These are phyloP conservation scores for Zoysia japonica DNA, from an alignment of 176 grass and related monocot genomes.

Conservation along the genomic window DNA sequence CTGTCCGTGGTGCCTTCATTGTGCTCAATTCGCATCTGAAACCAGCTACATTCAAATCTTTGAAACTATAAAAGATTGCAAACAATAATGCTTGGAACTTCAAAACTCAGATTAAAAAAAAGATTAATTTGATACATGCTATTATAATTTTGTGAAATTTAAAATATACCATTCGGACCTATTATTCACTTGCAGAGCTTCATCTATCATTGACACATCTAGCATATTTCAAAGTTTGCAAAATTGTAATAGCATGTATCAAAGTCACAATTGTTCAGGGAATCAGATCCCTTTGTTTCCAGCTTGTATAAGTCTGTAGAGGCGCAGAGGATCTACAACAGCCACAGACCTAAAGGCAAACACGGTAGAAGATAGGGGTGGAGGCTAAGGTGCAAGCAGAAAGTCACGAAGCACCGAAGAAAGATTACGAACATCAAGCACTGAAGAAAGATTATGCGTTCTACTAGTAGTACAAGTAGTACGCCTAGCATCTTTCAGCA, in stretches of 20 bases:
- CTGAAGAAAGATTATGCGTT: slow-evolving; percentile 23
- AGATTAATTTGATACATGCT: no score
- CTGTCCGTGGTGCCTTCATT: background rate
- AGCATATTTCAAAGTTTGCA: no score
- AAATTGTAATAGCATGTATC: no score
- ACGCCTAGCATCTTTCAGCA: slow-evolving; percentile 2
- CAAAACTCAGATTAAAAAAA: background rate
- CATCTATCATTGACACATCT: no score
- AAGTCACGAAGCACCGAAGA: slow-evolving; percentile 21
- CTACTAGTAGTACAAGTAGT: background rate
- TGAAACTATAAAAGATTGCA: background rate
- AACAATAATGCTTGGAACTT: background rate
- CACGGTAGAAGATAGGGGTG: background rate
- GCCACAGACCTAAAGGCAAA: background rate
- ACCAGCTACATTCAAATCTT: background rate
- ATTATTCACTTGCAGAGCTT: no score
- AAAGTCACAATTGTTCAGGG: background rate
- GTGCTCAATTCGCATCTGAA: background rate
- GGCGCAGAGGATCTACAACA: background rate
- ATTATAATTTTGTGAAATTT: no score
- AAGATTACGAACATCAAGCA: slow-evolving; percentile 1
- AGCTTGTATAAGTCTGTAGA: background rate
- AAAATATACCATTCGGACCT: no score
- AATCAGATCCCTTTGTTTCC: background rate
- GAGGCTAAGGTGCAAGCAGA: background rate